Evolutionary conservation across 1,139 yeast species (phyloP).

Genomic region (Lodderomyces pseudojiufengensis): DNA sequence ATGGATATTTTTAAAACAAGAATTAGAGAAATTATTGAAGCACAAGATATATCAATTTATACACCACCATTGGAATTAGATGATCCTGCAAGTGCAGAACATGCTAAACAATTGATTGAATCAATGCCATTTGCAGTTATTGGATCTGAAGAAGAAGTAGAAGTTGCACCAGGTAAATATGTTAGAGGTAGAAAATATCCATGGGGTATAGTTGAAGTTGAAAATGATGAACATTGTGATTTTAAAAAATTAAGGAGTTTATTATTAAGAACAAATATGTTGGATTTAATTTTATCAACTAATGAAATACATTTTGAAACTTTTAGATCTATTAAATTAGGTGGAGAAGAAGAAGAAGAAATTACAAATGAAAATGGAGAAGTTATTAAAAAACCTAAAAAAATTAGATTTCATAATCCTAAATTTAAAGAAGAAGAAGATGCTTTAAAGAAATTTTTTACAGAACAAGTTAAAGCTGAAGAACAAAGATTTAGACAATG

Average conservation of each 20-base stretch:
- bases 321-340: constrained; percentile 79
- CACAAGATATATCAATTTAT: constrained; percentile 86
- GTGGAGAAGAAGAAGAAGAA: constrained; percentile 46
- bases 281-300: constrained; percentile 85
- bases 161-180: constrained; percentile 67
- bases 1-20: constrained; percentile 78
- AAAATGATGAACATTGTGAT: constrained; percentile 93
- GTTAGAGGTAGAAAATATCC: constrained; percentile 93
- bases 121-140: constrained; percentile 93
- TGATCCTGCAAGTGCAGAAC: constrained; percentile 74
- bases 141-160: constrained; percentile 86
- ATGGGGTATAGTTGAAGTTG: constrained; percentile 98
- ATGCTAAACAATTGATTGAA: constrained; percentile 78
- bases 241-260: constrained; percentile 87
- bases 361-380: constrained; percentile 23
- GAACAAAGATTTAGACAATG: constrained; percentile 97
- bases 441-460: constrained; percentile 86
- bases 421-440: constrained; percentile 95
- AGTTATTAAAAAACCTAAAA: constrained; percentile 37
- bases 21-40: constrained; percentile 86
- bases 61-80: constrained; percentile 79
- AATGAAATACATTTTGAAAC: constrained; percentile 90
- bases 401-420: constrained; percentile 69
- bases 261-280: constrained; percentile 86
- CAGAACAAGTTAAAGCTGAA: constrained; percentile 97